Percentiles rank a stretch among this genome's conserved stretches.
These are phyloP conservation scores for Wallacemonas sp. DNA, from an alignment of 208 protist genomes.

Conservation along the genomic window DNA sequence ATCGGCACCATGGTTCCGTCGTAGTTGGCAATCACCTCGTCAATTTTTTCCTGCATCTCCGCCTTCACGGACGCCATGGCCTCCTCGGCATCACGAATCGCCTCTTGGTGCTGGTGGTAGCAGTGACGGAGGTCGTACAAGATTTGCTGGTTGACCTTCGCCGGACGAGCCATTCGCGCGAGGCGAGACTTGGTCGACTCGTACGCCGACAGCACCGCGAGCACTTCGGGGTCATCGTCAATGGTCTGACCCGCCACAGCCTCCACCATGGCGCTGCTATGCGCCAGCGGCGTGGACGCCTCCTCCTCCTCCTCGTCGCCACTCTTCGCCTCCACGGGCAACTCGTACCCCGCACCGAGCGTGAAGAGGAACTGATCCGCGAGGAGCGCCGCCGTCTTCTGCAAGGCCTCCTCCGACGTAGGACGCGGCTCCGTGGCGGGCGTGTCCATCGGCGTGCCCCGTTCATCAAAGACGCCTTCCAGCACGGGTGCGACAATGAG, in stretches of 20 bases:
- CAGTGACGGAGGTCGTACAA: constrained; percentile 49
- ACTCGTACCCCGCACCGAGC: neutral
- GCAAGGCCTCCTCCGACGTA: neutral
- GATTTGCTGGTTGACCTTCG: constrained; percentile 14
- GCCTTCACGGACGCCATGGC: constrained; percentile 36
- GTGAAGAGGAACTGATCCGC: constrained; percentile 16
- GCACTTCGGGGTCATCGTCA: constrained; percentile 13
- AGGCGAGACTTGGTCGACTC: constrained; percentile 23
- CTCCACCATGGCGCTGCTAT: neutral
- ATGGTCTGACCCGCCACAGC: neutral
- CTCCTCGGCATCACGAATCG: constrained; percentile 33
- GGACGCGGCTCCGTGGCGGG: constrained; percentile 11
- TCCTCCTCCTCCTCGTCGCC: neutral
- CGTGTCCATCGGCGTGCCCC: constrained; percentile 6
- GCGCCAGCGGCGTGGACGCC: neutral
- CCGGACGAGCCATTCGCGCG: constrained; percentile 11
- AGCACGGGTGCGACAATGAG: constrained; percentile 49
- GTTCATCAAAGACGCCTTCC: constrained; percentile 19
- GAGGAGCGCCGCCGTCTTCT: neutral
- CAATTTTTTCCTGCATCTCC: constrained; percentile 32
- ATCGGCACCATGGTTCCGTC: constrained; percentile 81
- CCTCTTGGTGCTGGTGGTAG: constrained; percentile 52
- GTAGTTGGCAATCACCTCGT: constrained; percentile 65
- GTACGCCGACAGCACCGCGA: constrained; percentile 20
- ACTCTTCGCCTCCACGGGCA: neutral